Percentiles rank a stretch among this genome's conserved stretches.
Evolutionary conservation across 2,329 filamentous ascomycete genomes (phyloP).

Genomic region (Verticillium albo-atrum): DNA sequence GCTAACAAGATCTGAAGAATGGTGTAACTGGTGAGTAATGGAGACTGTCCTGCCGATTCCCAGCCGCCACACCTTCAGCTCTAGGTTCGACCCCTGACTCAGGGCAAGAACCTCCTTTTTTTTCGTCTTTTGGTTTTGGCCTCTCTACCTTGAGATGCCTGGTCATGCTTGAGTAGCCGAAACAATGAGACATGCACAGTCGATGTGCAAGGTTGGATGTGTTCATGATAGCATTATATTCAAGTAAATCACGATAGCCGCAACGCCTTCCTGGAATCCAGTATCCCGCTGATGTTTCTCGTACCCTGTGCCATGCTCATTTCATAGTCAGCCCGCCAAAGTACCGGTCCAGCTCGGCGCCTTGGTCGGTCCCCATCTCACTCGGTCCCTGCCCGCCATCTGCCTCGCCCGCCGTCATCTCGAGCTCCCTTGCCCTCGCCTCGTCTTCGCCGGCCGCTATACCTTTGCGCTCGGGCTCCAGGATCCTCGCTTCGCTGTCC

Average conservation of each 20-base stretch:
- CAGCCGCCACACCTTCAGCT: no score
- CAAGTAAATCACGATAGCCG: not conserved
- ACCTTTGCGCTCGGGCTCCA: conserved; percentile 59
- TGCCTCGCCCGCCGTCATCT: conserved; percentile 9
- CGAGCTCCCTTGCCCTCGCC: conserved; percentile 17
- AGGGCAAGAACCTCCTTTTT: not conserved
- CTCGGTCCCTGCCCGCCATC: conserved; percentile 17
- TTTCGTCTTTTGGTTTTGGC: no score
- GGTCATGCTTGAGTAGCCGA: no score
- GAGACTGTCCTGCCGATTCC: no score
- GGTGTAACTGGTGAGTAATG: not conserved
- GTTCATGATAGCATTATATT: not conserved
- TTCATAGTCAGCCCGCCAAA: conserved; percentile 45
- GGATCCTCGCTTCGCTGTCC: conserved; percentile 65
- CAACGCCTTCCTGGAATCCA: conserved; percentile 1
- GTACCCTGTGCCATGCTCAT: not conserved
- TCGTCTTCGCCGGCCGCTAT: conserved; percentile 12
- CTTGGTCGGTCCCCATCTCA: conserved; percentile 42
- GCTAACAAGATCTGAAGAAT: not conserved
- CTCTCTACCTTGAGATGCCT: no score
- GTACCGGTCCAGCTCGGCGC: conserved; percentile 52
- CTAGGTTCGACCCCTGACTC: not conserved
- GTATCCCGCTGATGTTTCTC: no score
- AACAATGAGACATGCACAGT: no score
- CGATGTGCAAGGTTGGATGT: no score